Evolutionary conservation across 2,329 filamentous ascomycete genomes (phyloP).

Genomic region (Fusarium sp.): DNA sequence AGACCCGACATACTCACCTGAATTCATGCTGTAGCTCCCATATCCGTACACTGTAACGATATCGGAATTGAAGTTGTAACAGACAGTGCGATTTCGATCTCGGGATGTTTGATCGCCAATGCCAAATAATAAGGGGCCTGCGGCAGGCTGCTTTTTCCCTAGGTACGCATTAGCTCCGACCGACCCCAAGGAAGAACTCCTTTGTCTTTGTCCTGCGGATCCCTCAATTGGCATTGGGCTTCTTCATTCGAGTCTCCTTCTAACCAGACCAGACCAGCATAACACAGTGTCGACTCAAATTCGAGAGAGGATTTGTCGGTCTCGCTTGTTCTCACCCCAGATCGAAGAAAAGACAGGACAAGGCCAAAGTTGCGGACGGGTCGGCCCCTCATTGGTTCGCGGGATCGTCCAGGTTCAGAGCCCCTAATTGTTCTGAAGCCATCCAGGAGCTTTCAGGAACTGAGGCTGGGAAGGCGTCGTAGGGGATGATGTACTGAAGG

Average conservation of each 20-base stretch:
- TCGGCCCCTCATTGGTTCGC: constrained; percentile 47
- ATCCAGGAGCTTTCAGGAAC: constrained; percentile 39
- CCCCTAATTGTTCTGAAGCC: constrained; percentile 45
- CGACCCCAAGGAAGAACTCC: not conserved
- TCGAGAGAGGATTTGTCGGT: constrained; percentile 32
- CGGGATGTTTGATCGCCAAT: constrained; percentile 39
- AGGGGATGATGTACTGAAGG: constrained; percentile 27
- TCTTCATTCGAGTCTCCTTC: not conserved
- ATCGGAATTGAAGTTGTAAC: constrained; percentile 9
- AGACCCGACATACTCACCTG: constrained; percentile 3
- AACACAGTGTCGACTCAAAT: constrained; percentile 36
- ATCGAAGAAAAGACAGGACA: constrained; percentile 36
- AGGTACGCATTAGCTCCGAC: constrained; percentile 5
- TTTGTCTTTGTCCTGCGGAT: not conserved
- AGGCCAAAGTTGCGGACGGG: constrained; percentile 43
- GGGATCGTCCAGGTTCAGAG: constrained; percentile 36
- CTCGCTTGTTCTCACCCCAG: constrained; percentile 37
- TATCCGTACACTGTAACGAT: not conserved
- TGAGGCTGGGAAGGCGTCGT: constrained; percentile 36
- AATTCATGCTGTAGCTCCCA: constrained; percentile 1
- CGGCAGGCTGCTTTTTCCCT: constrained; percentile 14
- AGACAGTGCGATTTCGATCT: constrained; percentile 36
- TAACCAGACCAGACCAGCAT: constrained; percentile 4
- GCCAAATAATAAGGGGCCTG: constrained; percentile 38
- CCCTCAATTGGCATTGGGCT: not conserved